These are phyloP conservation scores for Pluteus cervinus DNA, from an alignment of 768 basidiomycete genomes.

Conservation along the genomic window DNA sequence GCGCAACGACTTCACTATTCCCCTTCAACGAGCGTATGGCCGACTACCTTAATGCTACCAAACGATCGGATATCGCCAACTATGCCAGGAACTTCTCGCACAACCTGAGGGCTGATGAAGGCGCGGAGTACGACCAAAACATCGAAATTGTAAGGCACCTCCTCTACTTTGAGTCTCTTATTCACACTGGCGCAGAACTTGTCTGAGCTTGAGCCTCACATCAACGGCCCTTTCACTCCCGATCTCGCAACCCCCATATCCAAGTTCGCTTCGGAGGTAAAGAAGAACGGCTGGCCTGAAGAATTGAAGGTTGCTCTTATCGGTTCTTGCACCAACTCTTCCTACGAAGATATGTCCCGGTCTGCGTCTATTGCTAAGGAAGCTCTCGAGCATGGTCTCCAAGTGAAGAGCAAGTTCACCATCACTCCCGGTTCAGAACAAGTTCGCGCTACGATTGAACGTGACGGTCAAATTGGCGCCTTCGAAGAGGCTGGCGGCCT, in stretches of 20 bases:
- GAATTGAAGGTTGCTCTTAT: conserved; percentile 98
- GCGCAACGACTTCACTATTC: conserved; percentile 98
- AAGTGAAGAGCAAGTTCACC: conserved; percentile 91
- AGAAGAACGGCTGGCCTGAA: conserved; percentile 94
- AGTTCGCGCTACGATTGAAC: conserved; percentile 94
- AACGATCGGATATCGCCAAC: conserved; percentile 78
- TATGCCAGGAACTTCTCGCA: conserved; percentile 87
- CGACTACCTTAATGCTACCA: conserved; percentile 92
- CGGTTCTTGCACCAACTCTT: conserved; percentile 99
- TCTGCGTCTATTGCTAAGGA: conserved; percentile 91
- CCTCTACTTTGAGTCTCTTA: background rate
- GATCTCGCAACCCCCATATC: conserved; percentile 98
- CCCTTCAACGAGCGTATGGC: conserved; percentile 96
- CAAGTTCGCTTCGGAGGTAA: conserved; percentile 86
- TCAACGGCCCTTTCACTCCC: conserved; percentile 99
- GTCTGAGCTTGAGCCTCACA: conserved; percentile 95
- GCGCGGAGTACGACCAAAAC: conserved; percentile 88
- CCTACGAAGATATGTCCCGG: conserved; percentile 99
- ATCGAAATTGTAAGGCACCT: conserved; percentile 75
- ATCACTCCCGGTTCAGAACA: conserved; percentile 99
- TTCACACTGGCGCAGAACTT: conserved; percentile 56
- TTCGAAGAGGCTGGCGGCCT: conserved; percentile 88
- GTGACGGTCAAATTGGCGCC: conserved; percentile 87
- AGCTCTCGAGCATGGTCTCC: conserved; percentile 81
- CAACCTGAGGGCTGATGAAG: conserved; percentile 85